A percentile compares a stretch with the other conserved stretches of the same genome.
Conservation (phyloP, 306 rosid species). For the Inga leiocalycina region DNA sequence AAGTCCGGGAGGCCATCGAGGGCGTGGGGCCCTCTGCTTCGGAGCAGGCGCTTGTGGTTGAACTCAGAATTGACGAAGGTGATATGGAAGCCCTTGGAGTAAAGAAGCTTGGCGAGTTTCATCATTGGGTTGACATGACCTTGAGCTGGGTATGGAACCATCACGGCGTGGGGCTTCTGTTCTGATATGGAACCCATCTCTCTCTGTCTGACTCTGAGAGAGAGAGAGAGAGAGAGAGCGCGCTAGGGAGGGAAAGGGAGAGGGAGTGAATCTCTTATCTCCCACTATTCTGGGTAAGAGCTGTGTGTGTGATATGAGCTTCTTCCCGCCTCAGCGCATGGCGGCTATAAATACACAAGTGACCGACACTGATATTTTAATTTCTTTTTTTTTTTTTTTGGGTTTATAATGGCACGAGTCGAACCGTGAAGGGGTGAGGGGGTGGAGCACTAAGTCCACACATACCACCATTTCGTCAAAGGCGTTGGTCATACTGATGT, state of each 20-base stretch:
- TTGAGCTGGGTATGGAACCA: slow-evolving; percentile 21
- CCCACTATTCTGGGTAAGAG: no score
- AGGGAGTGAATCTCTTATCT: no score
- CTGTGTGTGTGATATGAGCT: not conserved
- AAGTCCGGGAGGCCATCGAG: slow-evolving; percentile 4
- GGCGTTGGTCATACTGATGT: no score
- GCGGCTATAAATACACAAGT: no score
- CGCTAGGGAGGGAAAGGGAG: not conserved
- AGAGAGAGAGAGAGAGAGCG: no score
- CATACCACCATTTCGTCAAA: no score
- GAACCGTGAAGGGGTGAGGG: no score
- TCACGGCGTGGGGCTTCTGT: slow-evolving; percentile 1
- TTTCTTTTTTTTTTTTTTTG: no score
- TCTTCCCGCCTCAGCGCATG: not conserved
- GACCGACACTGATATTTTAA: no score
- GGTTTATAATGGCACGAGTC: no score
- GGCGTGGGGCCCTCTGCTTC: slow-evolving; percentile 13
- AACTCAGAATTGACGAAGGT: slow-evolving; percentile 14
- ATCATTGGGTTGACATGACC: slow-evolving; percentile 16
- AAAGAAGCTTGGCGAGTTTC: slow-evolving; percentile 22
- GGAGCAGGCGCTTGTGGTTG: slow-evolving; percentile 1
- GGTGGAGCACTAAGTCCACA: no score
- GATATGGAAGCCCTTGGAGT: slow-evolving; percentile 24
- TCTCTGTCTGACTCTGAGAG: not conserved
- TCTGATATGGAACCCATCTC: slow-evolving; percentile 4